Evolutionary conservation across 495 filamentous ascomycete genomes (phyloP).

Genomic region (Penicillium bialowiezense): DNA sequence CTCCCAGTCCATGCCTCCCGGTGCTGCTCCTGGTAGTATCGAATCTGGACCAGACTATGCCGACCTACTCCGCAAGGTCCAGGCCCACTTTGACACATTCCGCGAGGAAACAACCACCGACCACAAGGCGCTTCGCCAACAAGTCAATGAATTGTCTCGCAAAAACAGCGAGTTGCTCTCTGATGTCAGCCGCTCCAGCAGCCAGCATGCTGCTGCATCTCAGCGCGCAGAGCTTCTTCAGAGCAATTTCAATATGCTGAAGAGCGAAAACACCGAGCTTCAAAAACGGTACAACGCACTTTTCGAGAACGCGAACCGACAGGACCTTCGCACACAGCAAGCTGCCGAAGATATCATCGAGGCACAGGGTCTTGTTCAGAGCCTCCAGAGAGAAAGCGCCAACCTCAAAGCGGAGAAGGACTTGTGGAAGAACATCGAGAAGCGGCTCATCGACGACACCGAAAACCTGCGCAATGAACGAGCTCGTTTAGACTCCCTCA

Average conservation of each 20-base stretch:
- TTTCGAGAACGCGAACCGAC: slow-evolving; percentile 79
- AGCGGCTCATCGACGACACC: slow-evolving; percentile 80
- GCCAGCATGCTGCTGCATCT: slow-evolving; percentile 73
- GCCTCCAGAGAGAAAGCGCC: slow-evolving; percentile 83
- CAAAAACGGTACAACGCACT: slow-evolving; percentile 73
- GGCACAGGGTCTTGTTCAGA: slow-evolving; percentile 74
- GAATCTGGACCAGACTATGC: slow-evolving; percentile 59
- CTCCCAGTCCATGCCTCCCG: slow-evolving; percentile 58
- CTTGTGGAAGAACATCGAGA: slow-evolving; percentile 87
- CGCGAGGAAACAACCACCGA: slow-evolving; percentile 79
- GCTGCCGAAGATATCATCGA: slow-evolving; percentile 91
- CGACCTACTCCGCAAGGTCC: slow-evolving; percentile 75
- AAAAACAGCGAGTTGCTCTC: slow-evolving; percentile 80
- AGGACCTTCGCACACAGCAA: slow-evolving; percentile 86
- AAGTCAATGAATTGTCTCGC: slow-evolving; percentile 74
- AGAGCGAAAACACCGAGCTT: slow-evolving; percentile 79
- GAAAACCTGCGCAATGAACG: slow-evolving; percentile 81
- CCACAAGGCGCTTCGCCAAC: slow-evolving; percentile 76
- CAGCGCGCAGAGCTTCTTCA: slow-evolving; percentile 91
- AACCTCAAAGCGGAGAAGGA: slow-evolving; percentile 92
- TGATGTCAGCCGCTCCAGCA: slow-evolving; percentile 71
- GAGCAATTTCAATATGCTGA: slow-evolving; percentile 75
- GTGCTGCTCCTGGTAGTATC: slow-evolving; percentile 39
- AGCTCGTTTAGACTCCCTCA: slow-evolving; percentile 70
- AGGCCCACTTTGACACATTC: slow-evolving; percentile 86